Evolutionary conservation across 768 basidiomycete species (phyloP).

Genomic region (Boletus reticuloceps): DNA sequence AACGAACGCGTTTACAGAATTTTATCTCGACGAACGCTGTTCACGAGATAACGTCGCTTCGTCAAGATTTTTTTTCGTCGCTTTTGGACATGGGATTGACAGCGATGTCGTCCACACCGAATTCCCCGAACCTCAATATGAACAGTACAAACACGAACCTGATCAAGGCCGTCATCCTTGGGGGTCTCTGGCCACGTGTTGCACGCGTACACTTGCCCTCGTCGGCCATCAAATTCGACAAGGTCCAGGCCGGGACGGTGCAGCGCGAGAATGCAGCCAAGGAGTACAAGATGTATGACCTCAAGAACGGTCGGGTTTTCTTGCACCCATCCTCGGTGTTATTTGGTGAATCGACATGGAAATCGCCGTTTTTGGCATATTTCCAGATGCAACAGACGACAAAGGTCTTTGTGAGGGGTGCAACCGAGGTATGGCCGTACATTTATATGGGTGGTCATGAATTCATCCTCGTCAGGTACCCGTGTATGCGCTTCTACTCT

Average conservation of each 20-base stretch:
- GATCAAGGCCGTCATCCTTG: conserved; percentile 80
- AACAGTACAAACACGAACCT: conserved; percentile 70
- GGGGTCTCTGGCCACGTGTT: conserved; percentile 84
- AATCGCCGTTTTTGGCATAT: conserved; percentile 76
- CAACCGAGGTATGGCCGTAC: conserved; percentile 63
- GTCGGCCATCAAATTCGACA: conserved; percentile 79
- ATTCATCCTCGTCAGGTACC: conserved; percentile 54
- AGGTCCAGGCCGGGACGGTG: conserved; percentile 78
- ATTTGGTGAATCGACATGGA: conserved; percentile 72
- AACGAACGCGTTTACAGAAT: conserved; percentile 46
- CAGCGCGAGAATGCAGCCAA: conserved; percentile 82
- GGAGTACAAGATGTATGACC: conserved; percentile 81
- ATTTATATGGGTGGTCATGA: not conserved
- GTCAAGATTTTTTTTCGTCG: conserved; percentile 71
- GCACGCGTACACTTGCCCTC: conserved; percentile 73
- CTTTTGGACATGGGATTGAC: conserved; percentile 72
- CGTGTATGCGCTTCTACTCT: conserved; percentile 79
- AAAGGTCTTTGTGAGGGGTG: conserved; percentile 85
- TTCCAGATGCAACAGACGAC: conserved; percentile 80
- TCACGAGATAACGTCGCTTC: conserved; percentile 75
- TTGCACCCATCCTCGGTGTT: conserved; percentile 81
- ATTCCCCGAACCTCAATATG: conserved; percentile 53
- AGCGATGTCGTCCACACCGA: conserved; percentile 43
- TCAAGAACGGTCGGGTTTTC: conserved; percentile 63
- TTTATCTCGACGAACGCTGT: conserved; percentile 76